Conservation (phyloP, 2,329 filamentous ascomycete species). For the Fusarium ambrosium region DNA sequence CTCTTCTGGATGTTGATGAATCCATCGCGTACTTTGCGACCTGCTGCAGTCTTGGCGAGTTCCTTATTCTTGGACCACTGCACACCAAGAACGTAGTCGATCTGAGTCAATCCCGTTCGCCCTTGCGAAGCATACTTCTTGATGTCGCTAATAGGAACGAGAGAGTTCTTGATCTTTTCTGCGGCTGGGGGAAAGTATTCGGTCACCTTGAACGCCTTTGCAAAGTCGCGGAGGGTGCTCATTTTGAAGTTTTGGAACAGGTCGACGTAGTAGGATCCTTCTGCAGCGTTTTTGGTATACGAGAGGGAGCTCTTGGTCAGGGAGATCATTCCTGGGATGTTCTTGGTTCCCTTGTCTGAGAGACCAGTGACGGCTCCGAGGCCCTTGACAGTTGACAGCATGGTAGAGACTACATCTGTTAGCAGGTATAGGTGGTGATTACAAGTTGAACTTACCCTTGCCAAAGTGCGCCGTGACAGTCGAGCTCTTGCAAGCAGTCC, state of each 20-base stretch:
- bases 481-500: conserved; percentile 16
- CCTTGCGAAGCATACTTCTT: conserved; percentile 5
- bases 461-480: neutral
- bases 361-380: conserved; percentile 4
- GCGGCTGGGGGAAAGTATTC: conserved; percentile 7
- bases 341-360: neutral
- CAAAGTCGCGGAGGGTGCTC: conserved; percentile 2
- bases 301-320: neutral
- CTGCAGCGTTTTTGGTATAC: neutral
- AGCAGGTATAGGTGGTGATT: neutral
- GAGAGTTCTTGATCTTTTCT: conserved; percentile 12
- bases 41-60: conserved; percentile 7
- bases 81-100: conserved; percentile 3
- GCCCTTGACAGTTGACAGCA: neutral
- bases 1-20: conserved; percentile 22
- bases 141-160: neutral
- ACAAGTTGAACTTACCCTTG: neutral
- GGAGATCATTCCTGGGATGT: neutral
- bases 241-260: conserved; percentile 5
- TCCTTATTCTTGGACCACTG: conserved; percentile 24
- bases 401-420: conserved; percentile 1
- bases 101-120: neutral
- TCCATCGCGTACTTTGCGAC: conserved; percentile 13
- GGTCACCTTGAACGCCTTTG: conserved; percentile 8
- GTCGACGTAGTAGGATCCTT: conserved; percentile 8